Evolutionary conservation across 805 yeast species (phyloP).

Genomic region (Candida gorgasii): DNA sequence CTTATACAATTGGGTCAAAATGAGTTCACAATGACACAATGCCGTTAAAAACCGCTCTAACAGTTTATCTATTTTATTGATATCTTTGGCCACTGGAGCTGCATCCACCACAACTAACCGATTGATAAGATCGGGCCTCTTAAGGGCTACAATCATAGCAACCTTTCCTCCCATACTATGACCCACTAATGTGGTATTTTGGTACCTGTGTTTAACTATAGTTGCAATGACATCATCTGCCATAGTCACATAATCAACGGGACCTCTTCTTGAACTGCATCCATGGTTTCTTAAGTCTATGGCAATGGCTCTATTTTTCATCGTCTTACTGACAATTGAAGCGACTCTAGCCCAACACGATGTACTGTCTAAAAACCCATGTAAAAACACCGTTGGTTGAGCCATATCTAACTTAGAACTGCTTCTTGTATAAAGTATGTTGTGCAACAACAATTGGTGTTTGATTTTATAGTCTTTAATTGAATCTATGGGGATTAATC

Average conservation of each 20-base stretch:
- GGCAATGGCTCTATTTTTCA: constrained; percentile 38
- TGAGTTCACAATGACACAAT: constrained; percentile 36
- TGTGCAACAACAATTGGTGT: constrained; percentile 11
- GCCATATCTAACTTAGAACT: neutral
- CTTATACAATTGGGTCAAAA: constrained; percentile 26
- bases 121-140: constrained; percentile 38
- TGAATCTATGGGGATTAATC: neutral
- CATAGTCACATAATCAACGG: constrained; percentile 46
- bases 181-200: constrained; percentile 37
- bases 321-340: constrained; percentile 28
- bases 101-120: constrained; percentile 52
- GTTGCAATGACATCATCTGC: constrained; percentile 43
- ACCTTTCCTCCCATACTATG: constrained; percentile 66
- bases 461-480: constrained; percentile 8
- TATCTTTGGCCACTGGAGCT: constrained; percentile 32
- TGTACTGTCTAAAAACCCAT: constrained; percentile 56
- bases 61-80: constrained; percentile 11
- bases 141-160: constrained; percentile 47
- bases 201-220: constrained; percentile 24
- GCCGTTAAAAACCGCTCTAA: constrained; percentile 37
- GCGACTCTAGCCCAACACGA: constrained; percentile 45
- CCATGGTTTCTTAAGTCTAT: constrained; percentile 63
- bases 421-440: constrained; percentile 14
- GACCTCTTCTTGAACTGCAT: constrained; percentile 41
- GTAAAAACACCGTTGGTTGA: constrained; percentile 44